Evolutionary conservation across 805 yeast species (phyloP).

Genomic region (Myxozyma kluyveri): DNA sequence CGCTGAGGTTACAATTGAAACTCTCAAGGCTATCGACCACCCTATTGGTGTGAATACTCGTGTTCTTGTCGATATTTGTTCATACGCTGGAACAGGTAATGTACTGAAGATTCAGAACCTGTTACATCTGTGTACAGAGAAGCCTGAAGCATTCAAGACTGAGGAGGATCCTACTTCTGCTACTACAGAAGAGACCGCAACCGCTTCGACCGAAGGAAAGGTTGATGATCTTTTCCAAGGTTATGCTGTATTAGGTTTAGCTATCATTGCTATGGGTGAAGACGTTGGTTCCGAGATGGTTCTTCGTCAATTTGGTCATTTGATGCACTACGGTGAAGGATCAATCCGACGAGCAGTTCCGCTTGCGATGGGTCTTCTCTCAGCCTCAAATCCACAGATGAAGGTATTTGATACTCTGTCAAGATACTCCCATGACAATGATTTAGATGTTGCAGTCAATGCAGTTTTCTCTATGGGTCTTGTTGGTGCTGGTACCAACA

Average conservation of each 20-base stretch:
- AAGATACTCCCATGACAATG: constrained; percentile 93
- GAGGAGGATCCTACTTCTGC: constrained; percentile 17
- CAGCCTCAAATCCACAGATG: constrained; percentile 93
- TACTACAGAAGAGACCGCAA: constrained; percentile 26
- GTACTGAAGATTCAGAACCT: constrained; percentile 90
- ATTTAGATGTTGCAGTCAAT: constrained; percentile 88
- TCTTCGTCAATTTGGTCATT: constrained; percentile 91
- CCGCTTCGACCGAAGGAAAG: constrained; percentile 36
- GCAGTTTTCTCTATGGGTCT: constrained; percentile 96
- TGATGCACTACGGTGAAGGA: constrained; percentile 96
- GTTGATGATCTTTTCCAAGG: constrained; percentile 68
- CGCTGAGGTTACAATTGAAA: constrained; percentile 84
- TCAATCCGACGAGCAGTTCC: constrained; percentile 92
- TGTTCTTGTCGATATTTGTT: constrained; percentile 85
- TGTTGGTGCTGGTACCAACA: constrained; percentile 98
- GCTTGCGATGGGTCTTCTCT: constrained; percentile 93
- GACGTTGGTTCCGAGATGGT: constrained; percentile 98
- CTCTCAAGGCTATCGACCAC: constrained; percentile 91
- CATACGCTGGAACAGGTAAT: constrained; percentile 97
- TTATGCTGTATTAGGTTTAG: constrained; percentile 91
- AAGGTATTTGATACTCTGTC: constrained; percentile 95
- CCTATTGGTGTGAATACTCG: constrained; percentile 87
- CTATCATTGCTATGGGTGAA: constrained; percentile 94
- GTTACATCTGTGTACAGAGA: constrained; percentile 67
- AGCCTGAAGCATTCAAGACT: constrained; percentile 30